Evolutionary conservation across 331 rosid genomes (phyloP).

Genomic region (Rosa hybrid): DNA sequence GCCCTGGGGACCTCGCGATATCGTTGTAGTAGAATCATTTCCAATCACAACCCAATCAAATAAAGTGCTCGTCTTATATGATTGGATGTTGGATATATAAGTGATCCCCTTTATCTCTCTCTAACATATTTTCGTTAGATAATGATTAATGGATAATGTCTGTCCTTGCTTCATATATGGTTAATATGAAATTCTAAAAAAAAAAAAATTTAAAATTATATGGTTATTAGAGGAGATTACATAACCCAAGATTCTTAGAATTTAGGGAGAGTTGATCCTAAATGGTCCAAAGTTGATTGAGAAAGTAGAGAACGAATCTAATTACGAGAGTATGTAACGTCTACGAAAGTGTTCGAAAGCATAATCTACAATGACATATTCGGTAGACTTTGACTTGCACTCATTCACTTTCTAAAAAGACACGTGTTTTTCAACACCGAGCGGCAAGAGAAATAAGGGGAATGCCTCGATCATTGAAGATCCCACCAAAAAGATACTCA

Average conservation of each 20-base stretch:
- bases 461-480: neutral
- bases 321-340: neutral
- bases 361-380: neutral
- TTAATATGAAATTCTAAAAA: no score
- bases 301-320: neutral
- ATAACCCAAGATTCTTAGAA: neutral
- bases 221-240: no score
- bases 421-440: no score
- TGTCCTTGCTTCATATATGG: neutral
- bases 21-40: constrained; percentile 1
- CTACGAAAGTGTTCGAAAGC: neutral
- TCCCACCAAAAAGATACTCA: neutral
- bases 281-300: neutral
- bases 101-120: neutral
- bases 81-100: constrained; percentile 2
- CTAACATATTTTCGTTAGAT: neutral
- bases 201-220: no score
- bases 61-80: constrained; percentile 14
- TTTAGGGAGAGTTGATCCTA: neutral
- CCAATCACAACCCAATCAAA: constrained; percentile 5
- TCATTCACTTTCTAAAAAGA: neutral
- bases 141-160: neutral
- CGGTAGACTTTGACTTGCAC: neutral
- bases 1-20: constrained; percentile 19
- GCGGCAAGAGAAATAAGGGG: neutral